Percentiles rank a stretch among this genome's conserved stretches.
Evolutionary conservation across 352 stramenopile species (phyloP).

Genomic region (Phytophthora hibernalis): DNA sequence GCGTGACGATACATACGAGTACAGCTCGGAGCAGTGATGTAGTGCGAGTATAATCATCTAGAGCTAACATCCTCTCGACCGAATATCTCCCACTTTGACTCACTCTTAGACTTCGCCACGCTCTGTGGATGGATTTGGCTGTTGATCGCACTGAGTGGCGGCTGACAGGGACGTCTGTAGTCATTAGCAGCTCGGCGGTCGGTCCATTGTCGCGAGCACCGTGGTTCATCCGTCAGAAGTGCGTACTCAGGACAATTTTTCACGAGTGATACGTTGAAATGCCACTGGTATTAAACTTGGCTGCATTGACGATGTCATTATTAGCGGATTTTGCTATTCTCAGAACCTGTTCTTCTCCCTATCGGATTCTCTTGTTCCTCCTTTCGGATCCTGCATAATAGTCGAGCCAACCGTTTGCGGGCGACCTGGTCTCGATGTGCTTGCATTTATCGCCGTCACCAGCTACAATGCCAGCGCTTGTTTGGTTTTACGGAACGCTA

Average conservation of each 20-base stretch:
- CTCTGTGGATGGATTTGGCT: not conserved
- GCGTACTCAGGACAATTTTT: not conserved
- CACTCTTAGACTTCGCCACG: conserved; percentile 10
- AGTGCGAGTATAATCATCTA: conserved; percentile 36
- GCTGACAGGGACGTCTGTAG: not conserved
- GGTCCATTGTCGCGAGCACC: not conserved
- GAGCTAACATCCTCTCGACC: conserved; percentile 37
- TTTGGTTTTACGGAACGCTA: no score
- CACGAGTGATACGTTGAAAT: not conserved
- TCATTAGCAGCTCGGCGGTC: not conserved
- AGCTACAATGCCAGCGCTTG: no score
- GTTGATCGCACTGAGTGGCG: not conserved
- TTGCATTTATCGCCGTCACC: no score
- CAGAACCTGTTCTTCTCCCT: no score
- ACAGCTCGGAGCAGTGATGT: conserved; percentile 10
- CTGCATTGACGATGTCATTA: not conserved
- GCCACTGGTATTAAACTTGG: not conserved
- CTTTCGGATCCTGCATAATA: no score
- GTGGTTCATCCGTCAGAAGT: not conserved
- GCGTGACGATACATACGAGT: conserved; percentile 3
- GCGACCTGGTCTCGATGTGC: no score
- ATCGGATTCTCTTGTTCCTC: no score
- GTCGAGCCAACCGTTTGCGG: not conserved
- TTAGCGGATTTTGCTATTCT: not conserved
- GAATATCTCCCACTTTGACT: conserved; percentile 39